Base-by-base conservation (phyloP, 176 grass and related monocot species). In the Eremochloa ophiuroides region DNA sequence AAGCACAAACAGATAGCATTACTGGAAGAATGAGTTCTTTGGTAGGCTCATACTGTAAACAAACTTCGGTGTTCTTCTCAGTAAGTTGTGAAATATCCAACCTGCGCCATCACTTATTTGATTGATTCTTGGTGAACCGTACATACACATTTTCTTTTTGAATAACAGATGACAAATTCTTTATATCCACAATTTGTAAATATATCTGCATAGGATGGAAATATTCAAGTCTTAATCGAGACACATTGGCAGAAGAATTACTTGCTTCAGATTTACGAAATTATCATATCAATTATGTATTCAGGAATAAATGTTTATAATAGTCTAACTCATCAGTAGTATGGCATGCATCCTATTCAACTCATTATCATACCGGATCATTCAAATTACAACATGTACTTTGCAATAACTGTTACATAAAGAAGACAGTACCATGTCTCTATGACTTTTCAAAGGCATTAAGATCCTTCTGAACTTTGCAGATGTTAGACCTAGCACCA, bases 121-220 rank as follows among this genome's bases (percentile, higher is more conserved):
- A 69, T 81, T 89, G 83, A 85, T 83, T 92, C 83, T 97, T 97
- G 71, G 74, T 79, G 66, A 97, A 92, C 71, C 63, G 74, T 85
- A 94, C 81, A 84, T 84, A 91, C 29, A 92, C 76, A 65, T 47
- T 89, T 72, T 89, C 88, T 40, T 85, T 84, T 85, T 81, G 77
- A 87, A 84, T 40, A 48, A 76, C 53, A 68, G 50, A 17, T 80
- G 87, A 80, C 31, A 94, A 75, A 82, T 94, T 82, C 83, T 88
- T 92, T 38, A 97, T 83, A 14, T 86, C 94, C 69, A 97, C 87
- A 92, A 92, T 90, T 84, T 97, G 85, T 64, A 97, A 89, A 82
- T 87, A 88, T 55, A 97, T 77, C 94, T 97, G 85, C 14, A 85
- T 59, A 75, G 13, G 22, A 83, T 17, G 43, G 48, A 75, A 83